Base-by-base conservation (phyloP, 2,329 filamentous ascomycete genomes). In the Trichoderma hamatum region DNA sequence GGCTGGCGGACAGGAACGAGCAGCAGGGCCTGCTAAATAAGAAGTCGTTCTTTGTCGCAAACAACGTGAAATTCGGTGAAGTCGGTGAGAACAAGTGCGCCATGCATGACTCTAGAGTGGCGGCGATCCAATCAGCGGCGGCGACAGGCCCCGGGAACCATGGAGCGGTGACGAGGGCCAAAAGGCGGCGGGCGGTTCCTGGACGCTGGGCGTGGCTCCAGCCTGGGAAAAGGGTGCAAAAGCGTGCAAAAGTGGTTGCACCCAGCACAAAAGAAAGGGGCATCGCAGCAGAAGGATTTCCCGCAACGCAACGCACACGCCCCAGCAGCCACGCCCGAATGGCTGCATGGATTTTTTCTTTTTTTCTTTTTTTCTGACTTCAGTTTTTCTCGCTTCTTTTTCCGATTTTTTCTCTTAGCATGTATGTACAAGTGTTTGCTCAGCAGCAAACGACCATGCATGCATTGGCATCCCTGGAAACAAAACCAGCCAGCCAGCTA, bases 11-110 rank as follows among this genome's bases (percentile, higher is more conserved):
- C 34, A 46, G 36, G 36, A 55, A 62, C 30, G 51, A 58, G 61
- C 60, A 65, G 67, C 51, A 49, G 21, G 61, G 61, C 32, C 32
- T 66, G 66, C 66, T 63, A 59, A 52, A 52, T 66, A 66, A 56
- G 30, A 43, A 39, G n/a, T 66, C 16, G 39, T 60, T 49, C 14
- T 56, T 28, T 65, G 64, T 67, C 64, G 68, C 68, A 70, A 70
- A 67, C 55, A 70, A 67, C 36, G 54, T 67, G 68, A 71, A 69
- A 70, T 77, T 76, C 75, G 75, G 75, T 77, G 75, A 77, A 77
- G 75, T 77, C 75, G 75, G 75, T 77, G 75, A 75, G 70, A 65
- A 65, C 26, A 59, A 69, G 69, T 67, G 71, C 71, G 73, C 67
- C 64, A 70, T 70, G 68, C 68, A 68, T 70, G 69, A 64, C 65